phyloP scores from a whole-genome alignment of 208 protist genomes.

The Trichomonas vaginalis region DNA sequence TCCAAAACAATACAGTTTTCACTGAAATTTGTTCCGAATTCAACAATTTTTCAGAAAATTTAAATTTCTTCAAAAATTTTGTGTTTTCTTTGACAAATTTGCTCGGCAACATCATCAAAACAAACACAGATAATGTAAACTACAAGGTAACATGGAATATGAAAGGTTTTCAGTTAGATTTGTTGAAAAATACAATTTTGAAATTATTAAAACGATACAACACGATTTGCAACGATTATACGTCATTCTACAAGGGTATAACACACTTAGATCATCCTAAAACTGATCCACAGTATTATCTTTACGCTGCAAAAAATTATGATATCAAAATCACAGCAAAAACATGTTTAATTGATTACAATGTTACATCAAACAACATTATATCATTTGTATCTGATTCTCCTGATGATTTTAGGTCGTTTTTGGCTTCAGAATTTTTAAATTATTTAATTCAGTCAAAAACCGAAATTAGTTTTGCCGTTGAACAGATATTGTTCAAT shows the following conservation, averaged over 20 bases:
- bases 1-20: not conserved
- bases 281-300: not conserved
- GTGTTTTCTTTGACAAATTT: not conserved
- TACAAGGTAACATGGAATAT: not conserved
- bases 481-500: not conserved
- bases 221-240: not conserved
- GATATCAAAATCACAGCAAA: not conserved
- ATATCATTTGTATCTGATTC: not conserved
- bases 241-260: not conserved
- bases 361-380: not conserved
- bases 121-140: not conserved
- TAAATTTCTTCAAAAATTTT: not conserved
- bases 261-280: not conserved
- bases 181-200: not conserved
- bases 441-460: not conserved
- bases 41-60: not conserved
- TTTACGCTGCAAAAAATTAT: not conserved
- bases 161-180: not conserved
- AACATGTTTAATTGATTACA: not conserved
- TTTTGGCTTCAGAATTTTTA: not conserved
- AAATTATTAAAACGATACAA: not conserved
- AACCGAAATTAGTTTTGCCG: not conserved
- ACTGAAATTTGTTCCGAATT: not conserved
- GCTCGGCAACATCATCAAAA: not conserved
- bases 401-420: not conserved